Base-by-base conservation (phyloP, 768 basidiomycete species). In the Galerina sulciceps region DNA sequence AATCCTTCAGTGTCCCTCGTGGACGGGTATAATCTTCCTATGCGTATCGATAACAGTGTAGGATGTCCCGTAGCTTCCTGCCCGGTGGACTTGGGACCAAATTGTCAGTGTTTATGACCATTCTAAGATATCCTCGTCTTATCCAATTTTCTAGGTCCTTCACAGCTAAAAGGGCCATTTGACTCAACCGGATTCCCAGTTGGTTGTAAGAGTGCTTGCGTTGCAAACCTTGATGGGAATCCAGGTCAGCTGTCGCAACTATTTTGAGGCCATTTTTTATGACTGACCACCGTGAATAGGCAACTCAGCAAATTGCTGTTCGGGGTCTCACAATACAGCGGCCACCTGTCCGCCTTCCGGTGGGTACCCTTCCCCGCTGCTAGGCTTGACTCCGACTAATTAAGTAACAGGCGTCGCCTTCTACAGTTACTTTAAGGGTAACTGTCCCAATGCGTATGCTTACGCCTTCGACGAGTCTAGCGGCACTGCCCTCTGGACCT, bases 261-360 rank as follows among this genome's bases (percentile, higher is more conserved):
- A 35, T 15, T 23, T 15, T 38, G 22, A 31, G 26, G 26, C 26
- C 26, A 20, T 38, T 13, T 17, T 38, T 17, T 6, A 15, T 40
- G 36, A 38, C 26, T 50, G 18, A 17, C 37, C 8, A 15, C 43
- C 51, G 49, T 31, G 23, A 26, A 44, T 48, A 84, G 85, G 62
- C 18, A 79, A 89, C 73, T 85, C 85, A 37, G 69, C 81, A 6
- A 86, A 87, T 65, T 89, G 88, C 70, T 89, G 88, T 75, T 79
- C 79, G 23, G 88, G 88, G 8, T 71, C 70, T 40, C 74, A 80
- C 67, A 69, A 74, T 63, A 84, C 82, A 5, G 65, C 83, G 0
- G 71, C 63, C 6, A 86, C 85, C 1, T 89, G 87, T 67, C 87
- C 85, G 13, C 61, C 75, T 11, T 81, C 81, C 3, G 75, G 75